Conservation (phyloP, 768 basidiomycete genomes). For the Hericium coralloides region DNA sequence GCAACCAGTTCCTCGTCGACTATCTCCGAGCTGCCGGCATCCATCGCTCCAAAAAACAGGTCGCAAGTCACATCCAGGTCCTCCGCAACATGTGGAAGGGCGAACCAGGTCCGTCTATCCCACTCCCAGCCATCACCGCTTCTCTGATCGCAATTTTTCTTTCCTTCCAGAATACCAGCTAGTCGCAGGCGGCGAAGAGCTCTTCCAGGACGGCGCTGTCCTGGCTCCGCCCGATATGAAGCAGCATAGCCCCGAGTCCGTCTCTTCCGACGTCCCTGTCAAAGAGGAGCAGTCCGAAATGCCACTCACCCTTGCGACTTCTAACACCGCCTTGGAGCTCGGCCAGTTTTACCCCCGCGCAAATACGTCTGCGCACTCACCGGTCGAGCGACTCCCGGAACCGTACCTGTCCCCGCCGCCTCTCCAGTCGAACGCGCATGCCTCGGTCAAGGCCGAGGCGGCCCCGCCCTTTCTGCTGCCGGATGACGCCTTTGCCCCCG, state of each 20-base stretch:
- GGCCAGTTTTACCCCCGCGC: neutral
- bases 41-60: constrained; percentile 76
- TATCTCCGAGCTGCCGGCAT: constrained; percentile 64
- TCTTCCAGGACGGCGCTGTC: constrained; percentile 35
- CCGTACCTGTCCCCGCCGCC: constrained; percentile 4
- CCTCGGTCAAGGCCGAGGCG: constrained; percentile 5
- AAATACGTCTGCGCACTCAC: neutral
- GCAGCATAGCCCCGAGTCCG: constrained; percentile 6
- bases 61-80: constrained; percentile 84
- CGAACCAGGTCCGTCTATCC: constrained; percentile 46
- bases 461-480: constrained; percentile 7
- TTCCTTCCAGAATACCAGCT: constrained; percentile 53
- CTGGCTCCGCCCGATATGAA: constrained; percentile 31
- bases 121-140: constrained; percentile 3
- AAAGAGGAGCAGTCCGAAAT: constrained; percentile 32
- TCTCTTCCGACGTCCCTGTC: constrained; percentile 8
- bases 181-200: constrained; percentile 74
- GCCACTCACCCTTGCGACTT: constrained; percentile 19
- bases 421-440: constrained; percentile 10
- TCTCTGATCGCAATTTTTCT: constrained; percentile 8
- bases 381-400: neutral
- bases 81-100: constrained; percentile 86
- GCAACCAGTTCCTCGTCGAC: constrained; percentile 81
- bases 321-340: neutral
- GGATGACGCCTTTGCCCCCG: constrained; percentile 10